Evolutionary conservation across 495 filamentous ascomycete species (phyloP).

Genomic region (Penicillium salamii): DNA sequence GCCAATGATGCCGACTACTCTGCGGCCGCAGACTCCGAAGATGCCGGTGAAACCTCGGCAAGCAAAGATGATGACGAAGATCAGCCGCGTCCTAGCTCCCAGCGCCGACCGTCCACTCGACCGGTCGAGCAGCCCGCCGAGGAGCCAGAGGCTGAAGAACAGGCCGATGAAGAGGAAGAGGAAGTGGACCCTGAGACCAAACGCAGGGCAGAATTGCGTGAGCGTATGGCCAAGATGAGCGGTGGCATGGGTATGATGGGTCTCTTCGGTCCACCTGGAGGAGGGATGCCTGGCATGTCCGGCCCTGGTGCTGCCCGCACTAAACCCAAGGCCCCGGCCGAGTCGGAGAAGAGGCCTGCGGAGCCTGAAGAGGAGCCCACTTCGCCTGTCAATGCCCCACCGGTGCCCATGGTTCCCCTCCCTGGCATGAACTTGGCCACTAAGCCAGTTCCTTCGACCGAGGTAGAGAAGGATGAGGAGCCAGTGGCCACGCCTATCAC

Average conservation of each 20-base stretch:
- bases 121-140: constrained; percentile 19
- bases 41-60: constrained; percentile 70
- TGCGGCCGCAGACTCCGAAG: constrained; percentile 81
- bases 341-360: constrained; percentile 63
- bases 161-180: constrained; percentile 74
- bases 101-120: constrained; percentile 15
- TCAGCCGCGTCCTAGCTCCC: constrained; percentile 21
- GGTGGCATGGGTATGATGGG: constrained; percentile 97
- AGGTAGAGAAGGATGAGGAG: constrained; percentile 45
- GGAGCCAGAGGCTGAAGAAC: constrained; percentile 50
- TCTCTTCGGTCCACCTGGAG: constrained; percentile 80
- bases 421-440: constrained; percentile 61
- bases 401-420: constrained; percentile 75
- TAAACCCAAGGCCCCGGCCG: constrained; percentile 48
- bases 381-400: constrained; percentile 54
- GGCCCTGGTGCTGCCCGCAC: constrained; percentile 35
- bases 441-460: constrained; percentile 35
- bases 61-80: constrained; percentile 75
- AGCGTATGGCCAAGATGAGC: constrained; percentile 97
- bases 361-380: constrained; percentile 53
- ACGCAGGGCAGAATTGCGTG: constrained; percentile 83
- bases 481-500: constrained; percentile 32
- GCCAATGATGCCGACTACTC: constrained; percentile 90
- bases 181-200: constrained; percentile 89
- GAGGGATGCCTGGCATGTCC: constrained; percentile 53